Evolutionary conservation across 805 yeast species (phyloP), one percentile per base, ranked within the genome.

Genomic region (Candida krabiensis): DNA sequence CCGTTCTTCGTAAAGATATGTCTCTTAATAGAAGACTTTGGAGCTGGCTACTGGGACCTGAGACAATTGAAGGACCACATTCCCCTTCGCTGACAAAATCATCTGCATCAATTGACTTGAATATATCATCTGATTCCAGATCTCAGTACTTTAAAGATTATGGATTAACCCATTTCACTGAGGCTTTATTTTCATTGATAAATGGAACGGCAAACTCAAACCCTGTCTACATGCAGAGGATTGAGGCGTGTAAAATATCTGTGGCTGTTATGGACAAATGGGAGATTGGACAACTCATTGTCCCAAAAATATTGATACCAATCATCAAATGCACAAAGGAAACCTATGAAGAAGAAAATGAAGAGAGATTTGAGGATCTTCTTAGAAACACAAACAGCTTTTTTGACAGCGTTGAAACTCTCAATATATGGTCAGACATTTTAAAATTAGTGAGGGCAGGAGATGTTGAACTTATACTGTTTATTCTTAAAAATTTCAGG

Each of bases 11-110:
- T 30, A 82, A 81, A 50, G 99, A 93, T 60, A 88, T 93, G 96
- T 88, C 97, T 7, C 71, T 93, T 42, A 93, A 93, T 60, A 73
- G 99, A 61, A 74, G 99, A 52, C 70, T 93, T 15, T 90, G 98
- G 96, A 81, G 75, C 42, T 93, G 96, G 95, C 65, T 93, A 6
- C 61, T 91, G 19, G 97, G 98, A 0, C 93, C 96, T 2, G 88
- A 81, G 13, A 47, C 37, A 7, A n/a, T 46, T 2, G 54, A 48
- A 7, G 37, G 19, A 11, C 30, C 32, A 11, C 19, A 21, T 12
- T 27, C 38, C 1, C 23, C 35, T 4, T 27, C 44, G 2, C 40
- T 37, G 9, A 19, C 38, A 5, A 43, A 37, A 14, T 18, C 46
- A 3, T 44, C 34, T 15, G 19, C 50, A 16, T 22, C 45, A 13